Evolutionary conservation across 768 basidiomycete species (phyloP).

Genomic region (Mycena floridula): DNA sequence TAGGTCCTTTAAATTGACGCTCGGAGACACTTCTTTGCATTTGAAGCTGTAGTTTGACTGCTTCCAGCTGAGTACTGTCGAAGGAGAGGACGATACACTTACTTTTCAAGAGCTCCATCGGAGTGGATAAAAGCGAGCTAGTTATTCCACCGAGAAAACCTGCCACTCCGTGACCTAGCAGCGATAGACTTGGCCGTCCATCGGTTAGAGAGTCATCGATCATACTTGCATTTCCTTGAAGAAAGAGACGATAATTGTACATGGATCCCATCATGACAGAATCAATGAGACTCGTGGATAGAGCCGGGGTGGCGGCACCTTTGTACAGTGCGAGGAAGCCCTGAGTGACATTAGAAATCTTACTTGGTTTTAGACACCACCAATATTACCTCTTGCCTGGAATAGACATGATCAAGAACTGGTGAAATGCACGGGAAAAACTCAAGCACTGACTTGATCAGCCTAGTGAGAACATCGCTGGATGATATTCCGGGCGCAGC

Average conservation of each 20-base stretch:
- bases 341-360: no score
- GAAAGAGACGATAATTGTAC: slow-evolving; percentile 66
- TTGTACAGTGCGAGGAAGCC: slow-evolving; percentile 66
- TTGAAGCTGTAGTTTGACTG: slow-evolving; percentile 68
- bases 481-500: no score
- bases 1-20: slow-evolving; percentile 57
- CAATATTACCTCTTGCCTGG: no score
- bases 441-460: no score
- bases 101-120: slow-evolving; percentile 77
- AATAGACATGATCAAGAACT: no score
- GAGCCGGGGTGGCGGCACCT: slow-evolving; percentile 65
- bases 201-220: slow-evolving; percentile 41
- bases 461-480: no score
- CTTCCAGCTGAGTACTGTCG: slow-evolving; percentile 3
- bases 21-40: slow-evolving; percentile 42
- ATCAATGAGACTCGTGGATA: slow-evolving; percentile 72
- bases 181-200: slow-evolving; percentile 40
- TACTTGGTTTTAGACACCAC: no score
- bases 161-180: slow-evolving; percentile 59
- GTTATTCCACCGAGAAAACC: slow-evolving; percentile 67
- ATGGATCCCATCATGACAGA: slow-evolving; percentile 63
- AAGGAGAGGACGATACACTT: not conserved
- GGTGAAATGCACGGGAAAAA: no score
- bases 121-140: slow-evolving; percentile 67
- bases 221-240: slow-evolving; percentile 47